These are phyloP conservation scores for Metrosideros polymorpha DNA, from an alignment of 441 rosid species.

Conservation along the genomic window DNA sequence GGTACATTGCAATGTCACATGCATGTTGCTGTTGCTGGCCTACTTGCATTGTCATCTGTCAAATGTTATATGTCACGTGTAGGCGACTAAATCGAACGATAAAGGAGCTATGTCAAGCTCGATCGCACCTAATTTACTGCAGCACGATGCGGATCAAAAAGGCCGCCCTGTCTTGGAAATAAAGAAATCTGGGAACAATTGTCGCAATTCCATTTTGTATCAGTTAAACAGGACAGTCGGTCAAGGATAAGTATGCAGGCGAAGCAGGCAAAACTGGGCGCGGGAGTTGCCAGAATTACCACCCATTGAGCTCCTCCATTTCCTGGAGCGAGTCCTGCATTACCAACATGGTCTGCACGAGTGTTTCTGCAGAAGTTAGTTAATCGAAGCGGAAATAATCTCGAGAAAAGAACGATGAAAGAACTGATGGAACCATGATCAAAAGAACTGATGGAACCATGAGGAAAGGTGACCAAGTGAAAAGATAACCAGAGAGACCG, in stretches of 20 bases:
- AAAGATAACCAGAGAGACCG: neutral
- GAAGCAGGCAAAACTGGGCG: neutral
- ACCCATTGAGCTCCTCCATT: neutral
- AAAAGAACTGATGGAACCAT: neutral
- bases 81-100: neutral
- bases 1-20: neutral
- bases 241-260: neutral
- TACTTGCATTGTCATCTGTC: neutral
- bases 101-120: neutral
- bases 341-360: accelerated
- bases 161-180: neutral
- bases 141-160: neutral
- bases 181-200: neutral
- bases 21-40: neutral
- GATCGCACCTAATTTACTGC: neutral
- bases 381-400: neutral
- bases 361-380: neutral
- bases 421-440: neutral
- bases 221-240: neutral
- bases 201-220: neutral
- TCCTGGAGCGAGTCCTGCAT: neutral
- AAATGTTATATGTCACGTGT: neutral
- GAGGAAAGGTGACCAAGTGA: neutral
- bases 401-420: neutral
- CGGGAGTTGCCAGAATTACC: neutral